Evolutionary conservation across 805 yeast genomes (phyloP).

Genomic region (Barnettozyma wickerhamii): DNA sequence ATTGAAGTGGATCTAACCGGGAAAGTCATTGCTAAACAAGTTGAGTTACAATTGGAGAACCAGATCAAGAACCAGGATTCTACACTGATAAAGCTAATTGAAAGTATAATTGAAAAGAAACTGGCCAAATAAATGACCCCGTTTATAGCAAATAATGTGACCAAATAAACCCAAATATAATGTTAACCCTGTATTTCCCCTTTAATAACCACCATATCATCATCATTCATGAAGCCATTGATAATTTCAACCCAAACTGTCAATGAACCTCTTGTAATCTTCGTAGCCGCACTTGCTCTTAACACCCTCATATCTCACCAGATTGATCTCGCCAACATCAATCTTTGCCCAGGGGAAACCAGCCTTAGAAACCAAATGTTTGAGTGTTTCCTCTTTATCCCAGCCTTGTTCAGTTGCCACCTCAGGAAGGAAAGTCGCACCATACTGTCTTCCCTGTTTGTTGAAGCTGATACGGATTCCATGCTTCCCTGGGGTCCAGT

Average conservation of each 20-base stretch:
- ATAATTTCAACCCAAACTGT: too few species aligned
- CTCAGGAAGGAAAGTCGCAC: slow-evolving; percentile 86
- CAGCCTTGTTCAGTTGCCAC: slow-evolving; percentile 88
- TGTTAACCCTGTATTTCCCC: not conserved
- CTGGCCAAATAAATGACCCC: slow-evolving; percentile 16
- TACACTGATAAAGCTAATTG: slow-evolving; percentile 46
- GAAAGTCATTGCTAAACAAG: slow-evolving; percentile 85
- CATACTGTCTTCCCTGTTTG: slow-evolving; percentile 34
- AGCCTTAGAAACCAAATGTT: slow-evolving; percentile 69
- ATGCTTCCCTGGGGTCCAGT: slow-evolving; percentile 58
- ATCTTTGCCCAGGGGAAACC: slow-evolving; percentile 37
- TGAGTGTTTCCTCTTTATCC: slow-evolving; percentile 68
- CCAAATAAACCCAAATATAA: not conserved
- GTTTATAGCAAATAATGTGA: not conserved
- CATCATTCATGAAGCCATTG: too few species aligned
- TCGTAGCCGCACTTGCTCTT: slow-evolving; percentile 39
- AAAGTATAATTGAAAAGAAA: slow-evolving; percentile 42
- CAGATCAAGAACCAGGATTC: slow-evolving; percentile 48
- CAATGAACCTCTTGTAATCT: slow-evolving; percentile 29
- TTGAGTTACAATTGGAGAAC: slow-evolving; percentile 49
- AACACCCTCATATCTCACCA: slow-evolving; percentile 53
- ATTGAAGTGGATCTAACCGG: slow-evolving; percentile 96
- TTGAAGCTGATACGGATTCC: slow-evolving; percentile 66
- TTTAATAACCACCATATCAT: not conserved
- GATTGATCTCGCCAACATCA: slow-evolving; percentile 34